These are phyloP conservation scores for Hemileia vastatrix DNA, from an alignment of 1,284 basidiomycete genomes.

Conservation along the genomic window DNA sequence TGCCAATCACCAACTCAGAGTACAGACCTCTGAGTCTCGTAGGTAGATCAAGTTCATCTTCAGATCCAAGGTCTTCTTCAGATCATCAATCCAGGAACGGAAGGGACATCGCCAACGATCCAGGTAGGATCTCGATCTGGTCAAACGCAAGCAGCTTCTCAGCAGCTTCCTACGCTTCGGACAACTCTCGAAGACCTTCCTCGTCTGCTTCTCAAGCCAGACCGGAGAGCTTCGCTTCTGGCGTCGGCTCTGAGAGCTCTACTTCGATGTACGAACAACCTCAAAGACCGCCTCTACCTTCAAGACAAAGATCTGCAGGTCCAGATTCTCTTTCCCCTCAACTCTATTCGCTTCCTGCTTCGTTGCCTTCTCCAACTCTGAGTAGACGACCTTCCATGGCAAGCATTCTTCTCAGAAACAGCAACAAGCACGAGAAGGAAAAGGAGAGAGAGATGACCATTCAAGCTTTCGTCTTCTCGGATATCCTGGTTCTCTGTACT, in stretches of 20 bases:
- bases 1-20: not conserved
- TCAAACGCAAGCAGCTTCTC: slow-evolving; percentile 8
- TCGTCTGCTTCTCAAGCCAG: slow-evolving; percentile 1
- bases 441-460: slow-evolving; percentile 1
- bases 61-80: not conserved
- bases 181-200: not conserved
- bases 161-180: not conserved
- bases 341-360: not conserved
- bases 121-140: not conserved
- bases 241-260: not conserved
- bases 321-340: not conserved
- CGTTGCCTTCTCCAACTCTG: too few relatives aligned
- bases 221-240: not conserved
- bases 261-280: not conserved
- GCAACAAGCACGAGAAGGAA: slow-evolving; percentile 2
- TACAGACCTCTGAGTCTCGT: slow-evolving; percentile 1
- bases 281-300: not conserved
- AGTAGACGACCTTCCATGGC: too few relatives aligned
- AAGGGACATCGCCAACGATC: not conserved
- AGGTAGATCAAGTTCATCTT: not conserved
- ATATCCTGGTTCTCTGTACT: slow-evolving; percentile 9
- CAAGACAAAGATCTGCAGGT: not conserved
- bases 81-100: not conserved
- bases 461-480: slow-evolving; percentile 22
- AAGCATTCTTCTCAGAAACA: too few relatives aligned